phyloP scores from a whole-genome alignment of 2,329 filamentous ascomycete genomes.

The Calonectria hongkongensis region DNA sequence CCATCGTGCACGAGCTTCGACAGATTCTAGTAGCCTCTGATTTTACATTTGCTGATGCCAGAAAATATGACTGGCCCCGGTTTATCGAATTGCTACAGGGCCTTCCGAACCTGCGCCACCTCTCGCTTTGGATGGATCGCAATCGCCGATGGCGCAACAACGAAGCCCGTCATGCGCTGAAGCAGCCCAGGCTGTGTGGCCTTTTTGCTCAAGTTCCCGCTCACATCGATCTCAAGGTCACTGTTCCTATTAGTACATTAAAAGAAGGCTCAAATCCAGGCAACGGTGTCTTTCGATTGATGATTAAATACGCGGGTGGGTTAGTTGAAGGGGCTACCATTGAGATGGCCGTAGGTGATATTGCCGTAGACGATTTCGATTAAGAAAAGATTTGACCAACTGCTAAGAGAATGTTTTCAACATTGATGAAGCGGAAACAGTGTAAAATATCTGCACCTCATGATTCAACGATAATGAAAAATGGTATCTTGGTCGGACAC shows the following conservation, averaged over 20 bases:
- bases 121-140: conserved; percentile 27
- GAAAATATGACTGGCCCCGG: not conserved
- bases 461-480: not conserved
- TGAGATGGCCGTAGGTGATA: conserved; percentile 1
- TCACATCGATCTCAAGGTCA: not conserved
- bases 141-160: conserved; percentile 30
- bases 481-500: too few relatives aligned
- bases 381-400: not conserved
- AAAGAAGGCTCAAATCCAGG: not conserved
- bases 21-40: not conserved
- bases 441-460: not conserved
- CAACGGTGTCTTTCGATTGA: not conserved
- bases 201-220: conserved; percentile 8
- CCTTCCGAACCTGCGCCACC: conserved; percentile 5
- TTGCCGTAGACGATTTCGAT: too few relatives aligned
- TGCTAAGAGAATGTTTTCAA: too few relatives aligned
- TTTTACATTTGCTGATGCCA: not conserved
- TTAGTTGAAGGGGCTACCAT: conserved; percentile 15
- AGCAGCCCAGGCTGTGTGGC: not conserved
- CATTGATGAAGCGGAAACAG: too few relatives aligned
- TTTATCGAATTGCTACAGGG: not conserved
- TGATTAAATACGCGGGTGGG: not conserved
- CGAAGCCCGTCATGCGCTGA: not conserved
- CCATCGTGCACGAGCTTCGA: conserved; percentile 4
- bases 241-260: not conserved